Conservation (phyloP, 805 yeast genomes). For the Cyberlindnera suaveolens region DNA sequence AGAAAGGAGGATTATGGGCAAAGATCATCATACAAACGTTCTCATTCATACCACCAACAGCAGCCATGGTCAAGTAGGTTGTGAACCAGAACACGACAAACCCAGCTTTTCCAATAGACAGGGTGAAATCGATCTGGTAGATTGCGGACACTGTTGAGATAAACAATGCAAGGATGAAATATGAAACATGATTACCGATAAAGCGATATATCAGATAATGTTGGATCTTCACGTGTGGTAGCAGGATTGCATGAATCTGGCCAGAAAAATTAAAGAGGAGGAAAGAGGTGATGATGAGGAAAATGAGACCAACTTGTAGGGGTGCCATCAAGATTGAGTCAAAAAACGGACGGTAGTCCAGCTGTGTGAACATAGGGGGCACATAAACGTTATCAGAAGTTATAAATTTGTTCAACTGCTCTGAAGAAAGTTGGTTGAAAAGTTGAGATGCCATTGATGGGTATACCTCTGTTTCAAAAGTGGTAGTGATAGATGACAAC, state of each 20-base stretch:
- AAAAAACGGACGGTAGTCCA: slow-evolving; percentile 46
- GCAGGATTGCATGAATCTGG: slow-evolving; percentile 45
- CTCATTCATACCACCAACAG: slow-evolving; percentile 74
- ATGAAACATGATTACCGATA: slow-evolving; percentile 43
- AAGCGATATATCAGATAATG: slow-evolving; percentile 50
- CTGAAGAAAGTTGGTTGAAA: slow-evolving; percentile 23
- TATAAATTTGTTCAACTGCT: slow-evolving; percentile 20
- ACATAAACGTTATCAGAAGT: slow-evolving; percentile 17
- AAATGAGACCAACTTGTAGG: slow-evolving; percentile 69
- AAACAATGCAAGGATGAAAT: slow-evolving; percentile 50
- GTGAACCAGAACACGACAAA: slow-evolving; percentile 72
- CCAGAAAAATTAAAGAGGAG: slow-evolving; percentile 59
- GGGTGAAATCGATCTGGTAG: slow-evolving; percentile 55
- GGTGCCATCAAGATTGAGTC: slow-evolving; percentile 56
- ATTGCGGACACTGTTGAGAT: slow-evolving; percentile 59
- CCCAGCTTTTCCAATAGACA: slow-evolving; percentile 60
- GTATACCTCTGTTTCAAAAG: slow-evolving; percentile 20
- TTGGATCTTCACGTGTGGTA: slow-evolving; percentile 35
- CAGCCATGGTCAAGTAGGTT: slow-evolving; percentile 61
- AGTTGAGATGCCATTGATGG: slow-evolving; percentile 23
- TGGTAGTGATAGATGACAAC: slow-evolving; percentile 30
- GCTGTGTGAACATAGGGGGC: slow-evolving; percentile 28
- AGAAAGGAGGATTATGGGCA: slow-evolving; percentile 49
- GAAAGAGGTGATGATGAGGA: slow-evolving; percentile 63
- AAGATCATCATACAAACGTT: slow-evolving; percentile 48